phyloP scores from a whole-genome alignment of 192 early-diverging fungal species.

The Coemansia sp. region DNA sequence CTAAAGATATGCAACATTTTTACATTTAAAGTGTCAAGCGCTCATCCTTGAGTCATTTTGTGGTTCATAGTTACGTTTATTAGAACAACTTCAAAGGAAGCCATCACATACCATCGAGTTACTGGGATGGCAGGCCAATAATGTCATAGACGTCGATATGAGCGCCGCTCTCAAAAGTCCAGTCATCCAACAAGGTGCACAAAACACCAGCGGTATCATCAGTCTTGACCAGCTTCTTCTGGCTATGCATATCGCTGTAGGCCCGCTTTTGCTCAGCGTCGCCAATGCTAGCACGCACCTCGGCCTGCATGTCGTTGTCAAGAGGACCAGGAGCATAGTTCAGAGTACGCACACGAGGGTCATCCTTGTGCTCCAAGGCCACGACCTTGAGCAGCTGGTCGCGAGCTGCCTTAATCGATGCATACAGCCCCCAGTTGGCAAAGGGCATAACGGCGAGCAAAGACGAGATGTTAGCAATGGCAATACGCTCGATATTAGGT shows the following conservation, averaged over 20 bases:
- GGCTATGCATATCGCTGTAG: conserved; percentile 63
- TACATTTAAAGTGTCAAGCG: no score
- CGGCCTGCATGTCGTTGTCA: conserved; percentile 77
- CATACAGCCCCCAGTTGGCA: conserved; percentile 80
- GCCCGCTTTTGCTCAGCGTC: conserved; percentile 61
- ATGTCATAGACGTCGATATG: conserved; percentile 73
- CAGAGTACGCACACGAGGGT: conserved; percentile 59
- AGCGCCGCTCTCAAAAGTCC: conserved; percentile 60
- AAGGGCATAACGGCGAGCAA: conserved; percentile 71
- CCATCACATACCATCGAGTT: background rate
- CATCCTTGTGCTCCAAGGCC: conserved; percentile 63
- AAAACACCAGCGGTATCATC: conserved; percentile 63
- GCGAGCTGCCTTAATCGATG: conserved; percentile 76
- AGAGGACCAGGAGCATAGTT: conserved; percentile 89
- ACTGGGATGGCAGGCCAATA: conserved; percentile 7
- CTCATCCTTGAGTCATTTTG: no score
- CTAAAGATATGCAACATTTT: no score
- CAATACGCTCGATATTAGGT: conserved; percentile 16
- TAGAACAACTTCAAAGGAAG: background rate
- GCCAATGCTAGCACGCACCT: conserved; percentile 67
- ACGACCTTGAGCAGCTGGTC: conserved; percentile 70
- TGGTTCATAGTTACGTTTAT: background rate
- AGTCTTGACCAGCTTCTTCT: conserved; percentile 68
- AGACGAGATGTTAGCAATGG: conserved; percentile 79
- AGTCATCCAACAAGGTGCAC: conserved; percentile 58